Conservation (phyloP, 2,329 filamentous ascomycete species). For the Lachnellula occidentalis region DNA sequence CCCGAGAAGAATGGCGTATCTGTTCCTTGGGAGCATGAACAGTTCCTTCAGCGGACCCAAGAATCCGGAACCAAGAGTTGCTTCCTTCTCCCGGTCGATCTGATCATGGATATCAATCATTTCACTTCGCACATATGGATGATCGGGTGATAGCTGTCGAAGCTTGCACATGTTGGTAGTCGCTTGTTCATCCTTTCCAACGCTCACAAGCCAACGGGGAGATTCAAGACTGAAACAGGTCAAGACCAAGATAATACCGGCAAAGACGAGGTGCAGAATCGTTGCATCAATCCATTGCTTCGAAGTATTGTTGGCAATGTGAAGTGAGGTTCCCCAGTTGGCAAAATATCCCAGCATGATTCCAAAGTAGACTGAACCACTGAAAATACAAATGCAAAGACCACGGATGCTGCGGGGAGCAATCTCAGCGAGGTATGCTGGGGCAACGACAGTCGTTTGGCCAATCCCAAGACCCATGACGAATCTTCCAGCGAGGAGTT, state of each 20-base stretch:
- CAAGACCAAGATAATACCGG: constrained; percentile 39
- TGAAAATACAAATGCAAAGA: constrained; percentile 24
- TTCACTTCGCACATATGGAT: constrained; percentile 42
- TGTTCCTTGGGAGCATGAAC: constrained; percentile 52
- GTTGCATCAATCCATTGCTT: constrained; percentile 61
- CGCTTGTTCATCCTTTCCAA: constrained; percentile 55
- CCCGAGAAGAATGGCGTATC: constrained; percentile 65
- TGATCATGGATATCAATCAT: constrained; percentile 40
- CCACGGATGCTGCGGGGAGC: constrained; percentile 22
- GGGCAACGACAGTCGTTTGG: constrained; percentile 34
- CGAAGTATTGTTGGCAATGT: constrained; percentile 34
- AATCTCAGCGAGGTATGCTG: constrained; percentile 31
- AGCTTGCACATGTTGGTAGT: constrained; percentile 37
- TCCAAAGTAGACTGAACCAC: constrained; percentile 20
- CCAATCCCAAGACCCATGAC: constrained; percentile 33
- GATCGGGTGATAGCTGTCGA: constrained; percentile 39
- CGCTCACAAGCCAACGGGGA: constrained; percentile 63
- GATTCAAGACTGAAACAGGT: constrained; percentile 33
- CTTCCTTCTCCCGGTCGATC: constrained; percentile 43
- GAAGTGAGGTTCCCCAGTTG: too few relatives aligned
- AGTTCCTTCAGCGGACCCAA: constrained; percentile 51
- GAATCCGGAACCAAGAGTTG: constrained; percentile 40
- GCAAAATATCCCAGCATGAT: constrained; percentile 25
- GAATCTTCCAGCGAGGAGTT: constrained; percentile 24
- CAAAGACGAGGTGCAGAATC: constrained; percentile 56